Base-by-base conservation (phyloP, 164 flowering plant species). In the Liriodendron chinense region DNA sequence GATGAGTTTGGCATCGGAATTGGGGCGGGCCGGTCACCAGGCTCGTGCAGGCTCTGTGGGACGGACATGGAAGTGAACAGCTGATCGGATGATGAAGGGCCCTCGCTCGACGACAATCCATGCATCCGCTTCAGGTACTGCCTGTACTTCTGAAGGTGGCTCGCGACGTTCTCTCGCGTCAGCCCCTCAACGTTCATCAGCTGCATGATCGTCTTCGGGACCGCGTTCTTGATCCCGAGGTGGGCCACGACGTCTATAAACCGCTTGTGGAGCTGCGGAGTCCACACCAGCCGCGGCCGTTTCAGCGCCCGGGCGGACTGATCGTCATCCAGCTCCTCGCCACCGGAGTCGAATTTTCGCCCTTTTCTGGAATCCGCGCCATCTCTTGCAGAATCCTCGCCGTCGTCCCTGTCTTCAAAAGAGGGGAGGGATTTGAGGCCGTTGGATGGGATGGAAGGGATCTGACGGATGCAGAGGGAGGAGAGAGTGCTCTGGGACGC, bases 121-220 rank as follows among this genome's bases (percentile, higher is more conserved):
- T 92, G 94, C 97, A 91, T 92, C 81, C 98, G 81, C 85, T 92
- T 96, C 79, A 93, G 80, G 74, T 91, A 96, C 1, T 93, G 87
- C 71, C 99, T 70, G 75, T 94, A 94, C 85, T 96, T 96, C 83
- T 96, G 99, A 47, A 96, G 81, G 75, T 96, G 98, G 79, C 98
- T 94, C 0, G 99, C 99, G 0, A 96, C 98, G 74, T 94, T 96
- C 82, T 96, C 98, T 8, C 98, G 80, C 1, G 98, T 94, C 81
- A 94, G 74, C 1, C 99, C 98, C 50, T 94, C 99, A 1, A 96
- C 99, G 72, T 93, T 93, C 98, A 96, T 94, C 88, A 96, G 50
- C 85, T 94, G 96, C 99, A 96, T 94, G 66, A 94, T 94, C 12
- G 98, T 91, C 81, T 94, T 96, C 12, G 99, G 99, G 20, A 94